phyloP scores from a whole-genome alignment of 768 basidiomycete species.

The Auricularia cornea region DNA sequence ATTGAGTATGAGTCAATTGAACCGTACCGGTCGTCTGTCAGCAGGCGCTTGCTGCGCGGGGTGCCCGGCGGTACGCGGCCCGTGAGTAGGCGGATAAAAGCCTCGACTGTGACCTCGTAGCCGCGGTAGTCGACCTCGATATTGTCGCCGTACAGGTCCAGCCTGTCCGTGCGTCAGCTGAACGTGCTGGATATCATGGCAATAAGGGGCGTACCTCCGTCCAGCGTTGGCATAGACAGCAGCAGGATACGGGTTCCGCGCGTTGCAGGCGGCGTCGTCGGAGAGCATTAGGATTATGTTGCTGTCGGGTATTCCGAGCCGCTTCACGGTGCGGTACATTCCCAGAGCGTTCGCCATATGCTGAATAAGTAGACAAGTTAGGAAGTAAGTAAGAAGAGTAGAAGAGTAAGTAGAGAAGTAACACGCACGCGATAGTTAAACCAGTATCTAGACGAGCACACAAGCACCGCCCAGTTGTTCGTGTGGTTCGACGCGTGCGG shows the following conservation, averaged over 20 bases:
- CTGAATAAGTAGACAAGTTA: slow-evolving; percentile 34
- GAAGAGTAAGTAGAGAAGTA: too few species aligned
- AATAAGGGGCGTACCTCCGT: slow-evolving; percentile 27
- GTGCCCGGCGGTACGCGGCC: slow-evolving; percentile 84
- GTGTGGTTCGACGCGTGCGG: slow-evolving; percentile 46
- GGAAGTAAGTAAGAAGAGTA: too few species aligned
- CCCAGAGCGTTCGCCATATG: slow-evolving; percentile 98
- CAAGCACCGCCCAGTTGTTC: slow-evolving; percentile 98
- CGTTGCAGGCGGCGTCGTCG: slow-evolving; percentile 91
- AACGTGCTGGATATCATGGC: too few species aligned
- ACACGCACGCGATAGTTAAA: slow-evolving; percentile 88
- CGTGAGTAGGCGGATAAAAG: slow-evolving; percentile 84
- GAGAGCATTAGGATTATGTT: slow-evolving; percentile 99
- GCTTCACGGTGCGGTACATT: slow-evolving; percentile 98
- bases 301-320: slow-evolving; percentile 94
- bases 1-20: too few species aligned
- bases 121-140: slow-evolving; percentile 98
- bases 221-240: slow-evolving; percentile 88
- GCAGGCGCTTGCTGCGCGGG: slow-evolving; percentile 85
- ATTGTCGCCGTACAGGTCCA: slow-evolving; percentile 92
- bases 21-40: slow-evolving; percentile 70
- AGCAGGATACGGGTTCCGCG: slow-evolving; percentile 85
- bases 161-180: too few species aligned
- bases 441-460: slow-evolving; percentile 92
- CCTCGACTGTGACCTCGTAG: slow-evolving; percentile 97